These are phyloP conservation scores for Fusarium pininemorale DNA, from an alignment of 2,329 filamentous ascomycete genomes.

Conservation along the genomic window DNA sequence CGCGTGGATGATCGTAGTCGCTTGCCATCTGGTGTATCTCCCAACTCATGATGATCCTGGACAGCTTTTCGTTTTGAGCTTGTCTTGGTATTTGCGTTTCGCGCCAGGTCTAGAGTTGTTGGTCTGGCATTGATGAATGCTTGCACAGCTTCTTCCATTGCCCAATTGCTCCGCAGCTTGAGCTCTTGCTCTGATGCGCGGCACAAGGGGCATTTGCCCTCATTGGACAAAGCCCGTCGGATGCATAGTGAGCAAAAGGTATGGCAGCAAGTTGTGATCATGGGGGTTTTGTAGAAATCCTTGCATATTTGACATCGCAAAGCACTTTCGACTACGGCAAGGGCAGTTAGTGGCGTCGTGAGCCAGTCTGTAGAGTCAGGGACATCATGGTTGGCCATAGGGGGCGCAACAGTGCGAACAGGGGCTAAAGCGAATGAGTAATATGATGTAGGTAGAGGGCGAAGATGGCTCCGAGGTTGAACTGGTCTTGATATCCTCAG, in stretches of 20 bases:
- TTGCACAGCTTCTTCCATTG: constrained; percentile 84
- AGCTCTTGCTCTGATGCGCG: constrained; percentile 81
- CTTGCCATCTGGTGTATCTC: constrained; percentile 53
- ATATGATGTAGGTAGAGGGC: not conserved
- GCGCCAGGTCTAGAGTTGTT: constrained; percentile 71
- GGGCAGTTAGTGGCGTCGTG: constrained; percentile 70
- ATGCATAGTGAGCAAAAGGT: constrained; percentile 98
- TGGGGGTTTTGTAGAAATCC: constrained; percentile 93
- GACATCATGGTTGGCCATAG: constrained; percentile 55
- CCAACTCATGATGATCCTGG: constrained; percentile 43
- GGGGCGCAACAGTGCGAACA: not conserved
- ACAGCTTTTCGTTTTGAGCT: constrained; percentile 64
- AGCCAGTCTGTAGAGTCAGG: constrained; percentile 89
- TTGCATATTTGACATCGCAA: constrained; percentile 98
- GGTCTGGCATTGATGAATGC: constrained; percentile 75
- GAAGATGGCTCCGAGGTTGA: not conserved
- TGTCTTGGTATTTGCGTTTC: constrained; percentile 33
- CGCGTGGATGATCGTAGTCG: constrained; percentile 62
- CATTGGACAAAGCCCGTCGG: constrained; percentile 80
- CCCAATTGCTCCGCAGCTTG: constrained; percentile 85
- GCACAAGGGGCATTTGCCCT: constrained; percentile 90
- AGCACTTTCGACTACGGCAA: constrained; percentile 80
- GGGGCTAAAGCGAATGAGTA: not conserved
- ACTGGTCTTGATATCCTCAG: not conserved
- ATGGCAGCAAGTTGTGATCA: constrained; percentile 93